These are phyloP conservation scores for Hanseniaspora singularis DNA, from an alignment of 805 yeast species.

Conservation along the genomic window DNA sequence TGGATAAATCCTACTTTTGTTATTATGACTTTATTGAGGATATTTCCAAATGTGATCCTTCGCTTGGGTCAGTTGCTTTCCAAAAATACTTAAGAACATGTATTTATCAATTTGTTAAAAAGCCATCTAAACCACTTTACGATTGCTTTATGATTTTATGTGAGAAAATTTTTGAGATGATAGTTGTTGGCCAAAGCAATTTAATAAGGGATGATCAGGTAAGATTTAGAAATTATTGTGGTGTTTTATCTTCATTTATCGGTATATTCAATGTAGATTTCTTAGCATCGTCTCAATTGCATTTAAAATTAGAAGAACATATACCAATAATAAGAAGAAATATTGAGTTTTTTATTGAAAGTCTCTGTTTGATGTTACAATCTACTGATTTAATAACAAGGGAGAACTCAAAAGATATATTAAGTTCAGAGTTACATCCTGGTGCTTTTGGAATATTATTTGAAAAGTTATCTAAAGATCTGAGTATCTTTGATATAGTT, in stretches of 20 bases:
- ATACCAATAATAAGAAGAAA: constrained; percentile 26
- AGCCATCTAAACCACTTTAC: constrained; percentile 23
- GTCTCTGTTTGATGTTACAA: constrained; percentile 39
- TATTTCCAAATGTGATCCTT: constrained; percentile 41
- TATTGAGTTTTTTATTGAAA: constrained; percentile 39
- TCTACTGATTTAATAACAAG: constrained; percentile 44
- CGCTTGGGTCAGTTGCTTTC: constrained; percentile 60
- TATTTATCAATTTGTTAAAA: constrained; percentile 22
- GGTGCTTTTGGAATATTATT: constrained; percentile 40
- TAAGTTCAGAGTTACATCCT: constrained; percentile 55
- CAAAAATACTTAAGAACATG: constrained; percentile 51
- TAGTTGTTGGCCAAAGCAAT: constrained; percentile 17
- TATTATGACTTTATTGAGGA: constrained; percentile 33
- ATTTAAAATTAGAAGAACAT: neutral
- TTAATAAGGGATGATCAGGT: constrained; percentile 30
- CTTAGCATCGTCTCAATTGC: constrained; percentile 19
- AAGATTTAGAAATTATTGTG: constrained; percentile 56
- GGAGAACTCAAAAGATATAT: constrained; percentile 60
- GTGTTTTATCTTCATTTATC: constrained; percentile 57
- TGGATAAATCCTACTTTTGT: constrained; percentile 20
- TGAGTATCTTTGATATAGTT: constrained; percentile 29
- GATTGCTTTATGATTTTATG: constrained; percentile 31
- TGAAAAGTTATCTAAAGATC: constrained; percentile 23
- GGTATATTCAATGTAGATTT: constrained; percentile 41
- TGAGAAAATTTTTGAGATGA: constrained; percentile 25